phyloP scores from a whole-genome alignment of 768 basidiomycete genomes.

The Collybiopsis confluens region DNA sequence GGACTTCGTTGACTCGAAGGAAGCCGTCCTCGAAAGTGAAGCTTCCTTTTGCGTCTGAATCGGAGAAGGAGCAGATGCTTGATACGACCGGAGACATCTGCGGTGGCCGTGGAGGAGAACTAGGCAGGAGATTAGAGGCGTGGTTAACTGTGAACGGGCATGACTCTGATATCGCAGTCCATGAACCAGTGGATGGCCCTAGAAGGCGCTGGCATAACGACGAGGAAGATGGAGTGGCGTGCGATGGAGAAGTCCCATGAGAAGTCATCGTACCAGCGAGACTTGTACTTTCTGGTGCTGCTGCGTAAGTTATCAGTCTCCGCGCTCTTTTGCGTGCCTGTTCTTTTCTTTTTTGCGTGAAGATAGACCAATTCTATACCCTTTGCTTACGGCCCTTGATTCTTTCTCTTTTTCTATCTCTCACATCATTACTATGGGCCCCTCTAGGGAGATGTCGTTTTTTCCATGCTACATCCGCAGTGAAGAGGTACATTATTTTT shows the following conservation, averaged over 20 bases:
- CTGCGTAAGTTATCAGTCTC: too few relatives aligned
- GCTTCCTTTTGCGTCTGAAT: conserved; percentile 52
- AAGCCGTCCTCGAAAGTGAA: conserved; percentile 34
- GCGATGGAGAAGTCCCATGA: background rate
- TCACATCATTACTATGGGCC: too few relatives aligned
- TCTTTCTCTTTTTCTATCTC: too few relatives aligned
- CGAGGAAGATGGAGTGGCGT: conserved; percentile 1
- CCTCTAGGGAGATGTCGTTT: too few relatives aligned
- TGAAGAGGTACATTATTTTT: too few relatives aligned
- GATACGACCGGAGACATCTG: conserved; percentile 72
- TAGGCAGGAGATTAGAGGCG: conserved; percentile 71
- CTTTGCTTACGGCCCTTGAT: too few relatives aligned
- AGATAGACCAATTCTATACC: too few relatives aligned
- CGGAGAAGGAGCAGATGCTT: conserved; percentile 67
- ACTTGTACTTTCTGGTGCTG: too few relatives aligned
- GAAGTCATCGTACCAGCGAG: too few relatives aligned
- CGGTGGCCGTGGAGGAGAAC: conserved; percentile 75
- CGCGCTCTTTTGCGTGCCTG: background rate
- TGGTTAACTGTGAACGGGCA: conserved; percentile 54
- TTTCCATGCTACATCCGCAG: too few relatives aligned
- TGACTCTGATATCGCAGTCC: conserved; percentile 1
- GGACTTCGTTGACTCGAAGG: conserved; percentile 8
- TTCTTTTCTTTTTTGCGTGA: too few relatives aligned
- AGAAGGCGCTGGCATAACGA: conserved; percentile 8
- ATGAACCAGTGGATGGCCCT: conserved; percentile 4